These are phyloP conservation scores for Schwanniomyces etchellsii DNA, from an alignment of 1,139 yeast species.

Conservation along the genomic window DNA sequence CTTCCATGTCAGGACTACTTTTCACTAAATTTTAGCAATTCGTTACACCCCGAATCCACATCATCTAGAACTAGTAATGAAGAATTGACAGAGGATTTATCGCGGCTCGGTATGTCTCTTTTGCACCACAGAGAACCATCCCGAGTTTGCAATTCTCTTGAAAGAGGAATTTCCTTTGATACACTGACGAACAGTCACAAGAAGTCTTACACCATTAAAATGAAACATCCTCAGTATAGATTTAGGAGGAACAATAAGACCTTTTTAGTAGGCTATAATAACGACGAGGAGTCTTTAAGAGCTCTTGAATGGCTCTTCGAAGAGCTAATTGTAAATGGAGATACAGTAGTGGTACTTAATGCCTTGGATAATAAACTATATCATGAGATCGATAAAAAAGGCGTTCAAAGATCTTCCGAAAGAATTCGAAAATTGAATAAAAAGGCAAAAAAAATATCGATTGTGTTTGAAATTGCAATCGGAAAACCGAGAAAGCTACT, in stretches of 20 bases:
- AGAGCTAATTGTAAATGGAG: slow-evolving; percentile 59
- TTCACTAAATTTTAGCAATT: slow-evolving; percentile 2
- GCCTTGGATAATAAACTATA: slow-evolving; percentile 45
- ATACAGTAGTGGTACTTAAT: slow-evolving; percentile 55
- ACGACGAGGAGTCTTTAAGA: slow-evolving; percentile 48
- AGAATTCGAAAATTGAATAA: slow-evolving; percentile 44
- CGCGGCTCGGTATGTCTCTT: background rate
- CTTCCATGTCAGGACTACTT: slow-evolving; percentile 8
- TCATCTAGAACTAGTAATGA: background rate
- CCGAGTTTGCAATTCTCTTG: slow-evolving; percentile 11
- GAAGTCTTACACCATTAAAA: slow-evolving; percentile 46
- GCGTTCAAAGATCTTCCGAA: slow-evolving; percentile 30
- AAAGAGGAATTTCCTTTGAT: slow-evolving; percentile 49
- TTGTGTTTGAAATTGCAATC: slow-evolving; percentile 55
- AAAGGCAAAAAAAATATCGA: slow-evolving; percentile 42
- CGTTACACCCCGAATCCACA: slow-evolving; percentile 1
- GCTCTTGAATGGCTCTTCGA: slow-evolving; percentile 67
- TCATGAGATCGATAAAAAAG: slow-evolving; percentile 21
- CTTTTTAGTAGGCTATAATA: slow-evolving; percentile 56
- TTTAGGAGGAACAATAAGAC: slow-evolving; percentile 57
- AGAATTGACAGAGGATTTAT: too few relatives aligned
- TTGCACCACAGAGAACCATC: background rate
- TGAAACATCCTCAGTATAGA: slow-evolving; percentile 50
- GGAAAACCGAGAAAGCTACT: slow-evolving; percentile 57
- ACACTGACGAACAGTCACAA: slow-evolving; percentile 35